Percentiles rank a stretch among this genome's conserved stretches.
Evolutionary conservation across 805 yeast species (phyloP).

Genomic region (Metschnikowia cubensis): DNA sequence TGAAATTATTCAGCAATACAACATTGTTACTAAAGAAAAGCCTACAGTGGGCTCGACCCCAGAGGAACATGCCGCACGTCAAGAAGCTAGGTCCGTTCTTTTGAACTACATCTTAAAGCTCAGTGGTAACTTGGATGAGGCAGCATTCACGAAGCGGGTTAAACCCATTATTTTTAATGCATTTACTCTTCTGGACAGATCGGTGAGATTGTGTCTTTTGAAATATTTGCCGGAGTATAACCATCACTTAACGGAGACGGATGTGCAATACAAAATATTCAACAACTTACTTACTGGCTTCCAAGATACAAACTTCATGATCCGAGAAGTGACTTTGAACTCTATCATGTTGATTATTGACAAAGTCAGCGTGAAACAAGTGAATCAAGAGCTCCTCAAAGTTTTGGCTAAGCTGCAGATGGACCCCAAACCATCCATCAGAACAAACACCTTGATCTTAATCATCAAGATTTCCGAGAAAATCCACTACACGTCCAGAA

Average conservation of each 20-base stretch:
- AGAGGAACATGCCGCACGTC: slow-evolving; percentile 29
- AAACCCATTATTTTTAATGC: slow-evolving; percentile 64
- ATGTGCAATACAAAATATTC: slow-evolving; percentile 67
- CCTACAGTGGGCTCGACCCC: slow-evolving; percentile 26
- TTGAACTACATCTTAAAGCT: slow-evolving; percentile 41
- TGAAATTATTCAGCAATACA: slow-evolving; percentile 48
- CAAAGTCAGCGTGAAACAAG: slow-evolving; percentile 68
- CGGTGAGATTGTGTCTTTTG: slow-evolving; percentile 68
- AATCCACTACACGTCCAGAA: slow-evolving; percentile 53
- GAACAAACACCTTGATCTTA: slow-evolving; percentile 72
- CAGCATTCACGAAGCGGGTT: slow-evolving; percentile 38
- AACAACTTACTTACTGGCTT: slow-evolving; percentile 73
- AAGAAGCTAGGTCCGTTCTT: slow-evolving; percentile 35
- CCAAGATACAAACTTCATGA: slow-evolving; percentile 75
- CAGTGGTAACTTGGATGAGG: slow-evolving; percentile 25
- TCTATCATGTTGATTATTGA: slow-evolving; percentile 58
- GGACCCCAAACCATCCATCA: slow-evolving; percentile 70
- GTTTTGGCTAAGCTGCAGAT: slow-evolving; percentile 76
- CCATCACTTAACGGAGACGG: slow-evolving; percentile 48
- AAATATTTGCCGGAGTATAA: slow-evolving; percentile 56
- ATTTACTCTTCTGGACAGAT: slow-evolving; percentile 68
- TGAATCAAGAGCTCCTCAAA: slow-evolving; percentile 81
- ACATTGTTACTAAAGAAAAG: slow-evolving; percentile 24
- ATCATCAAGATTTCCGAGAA: slow-evolving; percentile 60
- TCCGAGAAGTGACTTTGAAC: slow-evolving; percentile 76